Conservation (phyloP, 1,284 basidiomycete genomes). For the Prillingera fragicola region DNA sequence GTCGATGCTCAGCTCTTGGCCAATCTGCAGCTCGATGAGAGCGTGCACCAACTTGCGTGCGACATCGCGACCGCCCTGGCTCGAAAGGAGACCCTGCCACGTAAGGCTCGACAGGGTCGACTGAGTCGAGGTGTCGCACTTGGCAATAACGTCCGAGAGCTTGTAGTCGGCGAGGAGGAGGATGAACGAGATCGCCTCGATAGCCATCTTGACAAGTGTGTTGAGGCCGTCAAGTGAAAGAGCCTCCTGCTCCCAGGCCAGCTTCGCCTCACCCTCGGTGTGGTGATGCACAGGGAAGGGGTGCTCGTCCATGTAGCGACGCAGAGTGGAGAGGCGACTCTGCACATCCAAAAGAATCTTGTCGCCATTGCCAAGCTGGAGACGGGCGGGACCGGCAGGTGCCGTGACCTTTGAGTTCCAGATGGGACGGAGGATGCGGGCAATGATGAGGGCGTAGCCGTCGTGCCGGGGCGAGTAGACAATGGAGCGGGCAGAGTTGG, state of each 20-base stretch:
- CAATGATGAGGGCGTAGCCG: constrained; percentile 80
- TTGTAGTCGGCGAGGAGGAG: constrained; percentile 87
- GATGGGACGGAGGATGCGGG: constrained; percentile 74
- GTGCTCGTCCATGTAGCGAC: constrained; percentile 58
- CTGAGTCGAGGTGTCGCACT: constrained; percentile 54
- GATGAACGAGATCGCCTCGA: constrained; percentile 89
- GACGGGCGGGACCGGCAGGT: constrained; percentile 25
- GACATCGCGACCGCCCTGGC: constrained; percentile 70
- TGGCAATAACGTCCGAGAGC: constrained; percentile 68
- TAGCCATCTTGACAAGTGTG: constrained; percentile 68
- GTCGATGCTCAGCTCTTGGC: constrained; percentile 91
- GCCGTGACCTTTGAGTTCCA: constrained; percentile 74
- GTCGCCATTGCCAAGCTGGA: constrained; percentile 53
- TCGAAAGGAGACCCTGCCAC: constrained; percentile 78
- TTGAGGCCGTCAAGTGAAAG: constrained; percentile 34
- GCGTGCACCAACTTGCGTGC: constrained; percentile 88
- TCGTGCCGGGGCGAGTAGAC: constrained; percentile 83
- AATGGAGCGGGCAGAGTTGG: constrained; percentile 42
- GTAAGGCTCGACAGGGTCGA: constrained; percentile 63
- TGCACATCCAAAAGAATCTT: constrained; percentile 63
- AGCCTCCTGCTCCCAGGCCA: constrained; percentile 46
- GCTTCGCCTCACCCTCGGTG: constrained; percentile 39
- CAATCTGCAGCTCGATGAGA: constrained; percentile 95
- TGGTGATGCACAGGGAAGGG: constrained; percentile 40
- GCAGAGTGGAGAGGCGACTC: constrained; percentile 69